Evolutionary conservation across 176 grass and related monocot genomes (phyloP).

Genomic region (Neostapfia colusana): DNA sequence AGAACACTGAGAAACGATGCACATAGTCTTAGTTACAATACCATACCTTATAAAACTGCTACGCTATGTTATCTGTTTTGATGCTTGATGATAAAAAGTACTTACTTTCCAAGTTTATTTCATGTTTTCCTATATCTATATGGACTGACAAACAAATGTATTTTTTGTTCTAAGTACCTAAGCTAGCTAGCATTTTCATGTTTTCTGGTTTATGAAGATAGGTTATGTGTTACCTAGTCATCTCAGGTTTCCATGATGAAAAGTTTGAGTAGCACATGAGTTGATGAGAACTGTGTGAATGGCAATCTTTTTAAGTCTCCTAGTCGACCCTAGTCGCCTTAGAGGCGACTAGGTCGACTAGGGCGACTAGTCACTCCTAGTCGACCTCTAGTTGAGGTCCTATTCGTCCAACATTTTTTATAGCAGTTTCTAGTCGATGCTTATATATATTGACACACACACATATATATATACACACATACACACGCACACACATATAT

Average conservation of each 20-base stretch:
- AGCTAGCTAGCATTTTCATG: conserved; percentile 1
- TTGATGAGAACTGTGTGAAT: neutral
- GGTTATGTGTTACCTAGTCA: conserved; percentile 6
- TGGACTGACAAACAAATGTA: conserved; percentile 13
- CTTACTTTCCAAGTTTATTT: conserved; percentile 15
- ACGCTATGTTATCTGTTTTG: conserved; percentile 37
- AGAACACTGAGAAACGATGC: conserved; percentile 40
- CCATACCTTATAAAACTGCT: conserved; percentile 23
- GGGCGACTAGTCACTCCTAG: too few relatives aligned
- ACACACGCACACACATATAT: too few relatives aligned
- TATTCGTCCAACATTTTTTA: too few relatives aligned
- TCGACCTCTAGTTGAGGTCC: too few relatives aligned
- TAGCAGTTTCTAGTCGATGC: too few relatives aligned
- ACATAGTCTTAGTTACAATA: conserved; percentile 35
- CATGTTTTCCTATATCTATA: neutral
- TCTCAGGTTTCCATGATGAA: neutral
- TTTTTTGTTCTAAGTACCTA: conserved; percentile 1
- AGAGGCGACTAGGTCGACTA: too few relatives aligned
- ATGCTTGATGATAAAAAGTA: conserved; percentile 30
- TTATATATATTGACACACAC: too few relatives aligned
- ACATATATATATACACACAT: too few relatives aligned
- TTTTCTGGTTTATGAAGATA: conserved; percentile 14
- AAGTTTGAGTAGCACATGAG: conserved; percentile 11
- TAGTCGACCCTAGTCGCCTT: too few relatives aligned
- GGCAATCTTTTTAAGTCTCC: conserved; percentile 2